phyloP scores from a whole-genome alignment of 2,329 filamentous ascomycete genomes.

The Biscogniauxia mediterranea region DNA sequence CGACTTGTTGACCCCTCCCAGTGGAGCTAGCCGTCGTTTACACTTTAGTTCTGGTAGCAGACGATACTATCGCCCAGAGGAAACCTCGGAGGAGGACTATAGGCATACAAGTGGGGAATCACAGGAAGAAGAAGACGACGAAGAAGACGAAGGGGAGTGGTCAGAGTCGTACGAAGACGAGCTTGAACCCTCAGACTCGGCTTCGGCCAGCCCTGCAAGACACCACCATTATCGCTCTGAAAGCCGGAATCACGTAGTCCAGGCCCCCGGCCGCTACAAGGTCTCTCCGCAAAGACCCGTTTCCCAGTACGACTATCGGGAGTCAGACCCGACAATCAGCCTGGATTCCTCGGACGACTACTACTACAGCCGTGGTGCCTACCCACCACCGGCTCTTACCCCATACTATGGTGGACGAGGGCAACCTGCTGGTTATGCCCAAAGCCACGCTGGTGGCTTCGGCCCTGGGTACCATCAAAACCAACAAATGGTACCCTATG shows the following conservation, averaged over 20 bases:
- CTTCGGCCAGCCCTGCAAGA: slow-evolving; percentile 43
- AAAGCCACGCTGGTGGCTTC: slow-evolving; percentile 44
- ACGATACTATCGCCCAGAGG: slow-evolving; percentile 11
- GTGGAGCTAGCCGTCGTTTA: slow-evolving; percentile 13
- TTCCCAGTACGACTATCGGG: slow-evolving; percentile 26
- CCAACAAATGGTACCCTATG: slow-evolving; percentile 50
- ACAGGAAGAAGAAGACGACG: slow-evolving; percentile 36
- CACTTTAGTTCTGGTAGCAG: slow-evolving; percentile 14
- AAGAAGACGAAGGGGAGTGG: slow-evolving; percentile 36
- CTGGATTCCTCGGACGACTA: slow-evolving; percentile 66
- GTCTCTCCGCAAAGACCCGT: slow-evolving; percentile 25
- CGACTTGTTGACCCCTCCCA: slow-evolving; percentile 5
- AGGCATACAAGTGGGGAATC: slow-evolving; percentile 11
- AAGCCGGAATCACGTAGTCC: slow-evolving; percentile 31
- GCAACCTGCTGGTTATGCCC: slow-evolving; percentile 40
- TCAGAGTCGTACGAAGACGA: slow-evolving; percentile 40
- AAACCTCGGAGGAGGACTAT: slow-evolving; percentile 21
- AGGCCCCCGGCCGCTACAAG: slow-evolving; percentile 38
- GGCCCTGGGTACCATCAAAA: slow-evolving; percentile 40
- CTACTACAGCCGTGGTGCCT: slow-evolving; percentile 42
- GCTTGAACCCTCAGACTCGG: slow-evolving; percentile 58
- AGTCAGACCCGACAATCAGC: slow-evolving; percentile 51
- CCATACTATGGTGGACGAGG: slow-evolving; percentile 35
- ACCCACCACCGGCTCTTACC: slow-evolving; percentile 20
- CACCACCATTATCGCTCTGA: slow-evolving; percentile 30